Base-by-base conservation (phyloP, 2,329 filamentous ascomycete genomes). In the Septoria linicola region DNA sequence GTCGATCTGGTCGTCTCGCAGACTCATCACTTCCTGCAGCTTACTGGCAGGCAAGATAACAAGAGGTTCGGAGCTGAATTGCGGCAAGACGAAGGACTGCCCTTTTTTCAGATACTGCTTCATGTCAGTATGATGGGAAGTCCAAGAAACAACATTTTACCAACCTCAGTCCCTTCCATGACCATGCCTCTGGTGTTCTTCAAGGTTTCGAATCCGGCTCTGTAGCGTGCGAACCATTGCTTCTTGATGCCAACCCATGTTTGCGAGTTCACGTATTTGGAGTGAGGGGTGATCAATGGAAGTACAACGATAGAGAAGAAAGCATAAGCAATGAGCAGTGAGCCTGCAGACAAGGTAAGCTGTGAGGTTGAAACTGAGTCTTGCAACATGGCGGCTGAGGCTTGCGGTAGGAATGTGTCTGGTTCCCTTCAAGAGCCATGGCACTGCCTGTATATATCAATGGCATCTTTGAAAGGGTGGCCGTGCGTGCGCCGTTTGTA, bases 21-120 rank as follows among this genome's bases (percentile, higher is more conserved):
- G 36, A 25, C 41, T 49, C 8, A 62, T 45, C 1, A 62, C 35
- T 37, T 62, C 59, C 25, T 50, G 47, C 13, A 60, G 32, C 25
- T 59, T 51, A n/a, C 44, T 43, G 0, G 57, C 50, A n/a, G 58
- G 58, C 8, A 62, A 30, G 5, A 60, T 47, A 14, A 62, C 43
- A 7, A 59, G 27, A 13, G 58, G 58, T 36, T 47, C 43, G 11
- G 48, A 46, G 27, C 42, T 55, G 39, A 60, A 60, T 16, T 62
- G 59, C 2, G 59, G 59, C 14, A 62, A 41, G n/a, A 59, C 46
- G 40, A 60, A 59, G 2, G 50, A 52, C 31, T 44, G 50, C 27
- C 42, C 50, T 13, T 44, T 36, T 27, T 51, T 57, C 16, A 55
- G 53, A 37, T 35, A 60, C 53, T 58, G 41, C 16, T 4, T 10